Percentiles rank a stretch among this genome's conserved stretches.
Evolutionary conservation across 768 basidiomycete genomes (phyloP).

Genomic region (Flagelloscypha sp.): DNA sequence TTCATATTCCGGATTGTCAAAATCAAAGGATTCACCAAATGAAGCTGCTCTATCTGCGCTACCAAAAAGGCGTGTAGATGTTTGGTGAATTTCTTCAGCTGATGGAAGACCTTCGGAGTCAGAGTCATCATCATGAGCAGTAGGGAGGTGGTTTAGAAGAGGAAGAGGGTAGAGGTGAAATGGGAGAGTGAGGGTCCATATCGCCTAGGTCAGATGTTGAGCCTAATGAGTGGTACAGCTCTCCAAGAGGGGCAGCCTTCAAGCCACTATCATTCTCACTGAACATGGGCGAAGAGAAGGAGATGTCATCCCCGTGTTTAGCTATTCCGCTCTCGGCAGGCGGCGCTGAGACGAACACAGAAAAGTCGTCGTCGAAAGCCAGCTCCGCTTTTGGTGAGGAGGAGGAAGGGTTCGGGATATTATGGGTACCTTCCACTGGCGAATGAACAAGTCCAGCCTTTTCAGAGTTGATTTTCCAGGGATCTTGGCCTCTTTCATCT

Average conservation of each 20-base stretch:
- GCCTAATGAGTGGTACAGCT: constrained; percentile 43
- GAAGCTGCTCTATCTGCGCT: constrained; percentile 3
- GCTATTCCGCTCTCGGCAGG: constrained; percentile 8
- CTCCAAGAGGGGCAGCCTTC: constrained; percentile 13
- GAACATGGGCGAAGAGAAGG: background rate
- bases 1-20: constrained; percentile 27
- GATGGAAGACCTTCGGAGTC: constrained; percentile 39
- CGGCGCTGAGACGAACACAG: constrained; percentile 63
- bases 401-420: background rate
- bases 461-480: constrained; percentile 32
- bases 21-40: constrained; percentile 10
- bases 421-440: constrained; percentile 11
- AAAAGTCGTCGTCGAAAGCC: constrained; percentile 76
- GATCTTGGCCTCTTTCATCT: constrained; percentile 19
- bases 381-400: constrained; percentile 1
- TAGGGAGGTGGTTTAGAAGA: background rate
- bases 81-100: constrained; percentile 38
- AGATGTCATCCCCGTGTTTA: constrained; percentile 18
- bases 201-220: constrained; percentile 54
- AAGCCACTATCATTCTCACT: constrained; percentile 11
- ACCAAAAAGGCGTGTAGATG: constrained; percentile 46
- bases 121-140: constrained; percentile 10
- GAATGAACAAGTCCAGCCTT: constrained; percentile 19
- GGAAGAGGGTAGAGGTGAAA: background rate
- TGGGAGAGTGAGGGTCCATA: constrained; percentile 18